Evolutionary conservation across 176 grass and related monocot genomes (phyloP), one percentile per base, ranked within the genome.

Genomic region (Carex parvula): DNA sequence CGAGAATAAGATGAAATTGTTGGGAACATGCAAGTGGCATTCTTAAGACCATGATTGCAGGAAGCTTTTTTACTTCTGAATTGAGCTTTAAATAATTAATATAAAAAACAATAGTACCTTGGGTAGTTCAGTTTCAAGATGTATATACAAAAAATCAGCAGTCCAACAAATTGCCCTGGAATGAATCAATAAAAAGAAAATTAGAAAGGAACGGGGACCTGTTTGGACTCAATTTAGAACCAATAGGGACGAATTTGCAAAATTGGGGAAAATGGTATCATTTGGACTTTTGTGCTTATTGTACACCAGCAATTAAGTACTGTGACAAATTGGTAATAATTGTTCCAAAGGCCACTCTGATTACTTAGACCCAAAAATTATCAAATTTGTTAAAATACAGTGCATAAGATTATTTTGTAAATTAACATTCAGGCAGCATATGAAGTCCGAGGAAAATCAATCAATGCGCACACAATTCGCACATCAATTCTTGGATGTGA

Each of bases 401-500:
- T 41, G 16, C 44, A 21, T 53, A 6, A 48, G 4, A 77, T 86
- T 79, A 84, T 4, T 33, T 67, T 46, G 24, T 91, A 54, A 89
- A 88, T 64, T 75, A 9, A 82, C 21, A 53, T 66, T 76, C 87
- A 97, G 95, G 95, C 95, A 63, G 89, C 89, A 79, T 97, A 97
- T 81, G 86, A 94, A 54, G 89, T 97, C 22, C 92, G 95, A 68
- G 92, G 95, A 16, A 84, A 93, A 87, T 91, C 92, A 79, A 74
- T 97, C 50, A 97, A 92, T 70, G 88, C 90, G 37, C 86, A 88
- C 62, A 88, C 79, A 67, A 97, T 97, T 76, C 94, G 87, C 50
- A 93, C 79, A 84, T 94, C 81, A 79, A 93, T 97, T 92, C 89
- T 97, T 53, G 95, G 95, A 90, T 97, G 95, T 15, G 92, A 93